A percentile compares a stretch with the other conserved stretches of the same genome.
These are phyloP conservation scores for Durotheca rogersii DNA, from an alignment of 495 filamentous ascomycete genomes.

Conservation along the genomic window DNA sequence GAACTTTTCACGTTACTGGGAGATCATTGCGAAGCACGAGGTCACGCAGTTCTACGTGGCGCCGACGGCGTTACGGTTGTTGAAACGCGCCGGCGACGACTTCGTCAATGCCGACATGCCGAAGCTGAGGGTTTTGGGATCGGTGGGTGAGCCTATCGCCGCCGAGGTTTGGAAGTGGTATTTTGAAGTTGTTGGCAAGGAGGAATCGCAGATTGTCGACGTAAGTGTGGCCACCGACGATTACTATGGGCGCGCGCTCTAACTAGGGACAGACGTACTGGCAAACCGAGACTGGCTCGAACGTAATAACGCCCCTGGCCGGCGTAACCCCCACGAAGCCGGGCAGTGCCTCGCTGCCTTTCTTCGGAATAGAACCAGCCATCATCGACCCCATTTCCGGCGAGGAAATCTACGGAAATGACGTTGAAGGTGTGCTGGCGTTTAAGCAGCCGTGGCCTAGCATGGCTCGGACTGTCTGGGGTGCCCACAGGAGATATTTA, in stretches of 20 bases:
- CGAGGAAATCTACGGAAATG: constrained; percentile 91
- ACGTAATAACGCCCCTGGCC: constrained; percentile 79
- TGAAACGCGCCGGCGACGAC: constrained; percentile 93
- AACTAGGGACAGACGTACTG: constrained; percentile 84
- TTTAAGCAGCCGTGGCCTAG: constrained; percentile 99
- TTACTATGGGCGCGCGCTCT: constrained; percentile 3
- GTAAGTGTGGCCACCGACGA: constrained; percentile 53
- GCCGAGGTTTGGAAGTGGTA: constrained; percentile 99
- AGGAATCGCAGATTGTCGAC: constrained; percentile 90
- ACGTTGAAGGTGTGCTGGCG: constrained; percentile 95
- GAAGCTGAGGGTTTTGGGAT: constrained; percentile 83
- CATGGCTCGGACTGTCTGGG: constrained; percentile 98
- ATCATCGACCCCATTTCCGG: constrained; percentile 97
- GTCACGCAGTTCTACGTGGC: constrained; percentile 99
- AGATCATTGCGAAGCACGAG: constrained; percentile 90
- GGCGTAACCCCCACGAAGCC: constrained; percentile 79
- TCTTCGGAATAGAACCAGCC: constrained; percentile 98
- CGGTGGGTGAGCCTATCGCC: constrained; percentile 98
- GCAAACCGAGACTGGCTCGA: constrained; percentile 98
- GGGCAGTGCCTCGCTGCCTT: constrained; percentile 74
- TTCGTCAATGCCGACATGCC: constrained; percentile 89
- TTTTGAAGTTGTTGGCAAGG: constrained; percentile 90
- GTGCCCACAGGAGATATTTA: constrained; percentile 97
- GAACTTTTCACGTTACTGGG: constrained; percentile 98
- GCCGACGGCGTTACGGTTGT: constrained; percentile 85